Base-by-base conservation (phyloP, 2,329 filamentous ascomycete genomes). In the Pseudogymnoascus sp. region DNA sequence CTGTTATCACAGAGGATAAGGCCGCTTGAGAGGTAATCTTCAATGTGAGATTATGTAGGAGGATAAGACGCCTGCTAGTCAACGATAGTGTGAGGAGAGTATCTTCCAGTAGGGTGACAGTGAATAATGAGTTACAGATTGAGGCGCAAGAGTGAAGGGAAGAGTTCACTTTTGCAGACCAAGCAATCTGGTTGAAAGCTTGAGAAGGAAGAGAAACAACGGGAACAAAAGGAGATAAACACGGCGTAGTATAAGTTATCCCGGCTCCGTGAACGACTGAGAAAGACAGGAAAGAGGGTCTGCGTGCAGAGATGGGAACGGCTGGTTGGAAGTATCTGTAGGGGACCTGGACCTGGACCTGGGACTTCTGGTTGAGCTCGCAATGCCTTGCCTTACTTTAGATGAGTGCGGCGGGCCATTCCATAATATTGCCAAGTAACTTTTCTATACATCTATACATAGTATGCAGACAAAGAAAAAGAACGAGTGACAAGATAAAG, bases 171-270 rank as follows among this genome's bases (percentile, higher is more conserved):
- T 12, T 46, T 31, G 42, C 42, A 46, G 42, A 46, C 42, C 42
- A 46, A 46, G 42, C 42, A 46, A 25, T 46, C 42, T 25, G 42
- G 6, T 14, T 46, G 42, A 25, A 46, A 46, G 42, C 42, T 46
- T 46, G 21, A 36, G 25, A 18, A 38, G 25, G 46, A 14, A 21
- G 28, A 6, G 16, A 40, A 36, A 37, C 59, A 37, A 38, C 5
- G 14, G 59, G 3, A 38, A 36, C 18, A 37, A 60, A 60, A 60
- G 59, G 38, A 37, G 59, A 60, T 60, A 37, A 38, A 28, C 59
- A 60, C 59, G 23, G 25, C 14, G 21, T 12, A 46, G 21, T 46
- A 25, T 46, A 7, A 14, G 12, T 25, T 23, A 1, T 46, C 21
- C 12, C 42, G 42, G 11, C 21, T 12, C 21, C 1, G 21, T 46